Evolutionary conservation across 2,329 filamentous ascomycete genomes (phyloP), one percentile per base, ranked within the genome.

Genomic region (Orbilia oligospora): DNA sequence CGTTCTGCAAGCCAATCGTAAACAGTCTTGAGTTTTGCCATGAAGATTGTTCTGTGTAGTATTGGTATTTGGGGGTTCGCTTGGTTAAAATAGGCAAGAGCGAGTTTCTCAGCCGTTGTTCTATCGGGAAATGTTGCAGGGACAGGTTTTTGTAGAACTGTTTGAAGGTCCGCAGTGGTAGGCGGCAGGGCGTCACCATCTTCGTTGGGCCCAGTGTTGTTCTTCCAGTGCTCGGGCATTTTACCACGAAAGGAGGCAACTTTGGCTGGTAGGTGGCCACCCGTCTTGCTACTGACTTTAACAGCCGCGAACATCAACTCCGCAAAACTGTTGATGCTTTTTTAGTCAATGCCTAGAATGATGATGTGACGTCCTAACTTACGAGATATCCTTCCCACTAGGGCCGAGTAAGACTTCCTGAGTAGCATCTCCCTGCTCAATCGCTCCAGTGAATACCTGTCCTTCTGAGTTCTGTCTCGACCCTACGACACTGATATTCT

Each of bases 21-120:
- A 0, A 93, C 92, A 44, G 89, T 89, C 66, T 96, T 91, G 83
- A 97, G 93, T 85, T 97, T 90, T 53, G 91, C 88, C 90, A 94
- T 93, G 83, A 97, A 98, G 81, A 97, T 93, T 38, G 89, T 91
- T 33, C 92, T 90, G 83, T 98, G 95, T 56, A 98, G 87, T 46
- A 97, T 94, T 0, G 95, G 95, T 80, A 97, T 97, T 84, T 98
- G 95, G 5, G 95, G 94, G 83, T 98, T 98, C 0, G 94, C 93
- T 83, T 97, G 92, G 85, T 97, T 93, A 84, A 98, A 98, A 84
- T 97, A 98, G 41, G 97, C 88, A 71, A 90, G 89, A 41, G 93
- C 90, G 18, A 98, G 88, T 71, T 90, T 88, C 70, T 89, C 85
- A 0, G 90, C 95, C 0, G 97, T 86, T 22, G 92, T 90, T 80